These are phyloP conservation scores for Phytopythium sindhum DNA, from an alignment of 352 stramenopile genomes.

Conservation along the genomic window DNA sequence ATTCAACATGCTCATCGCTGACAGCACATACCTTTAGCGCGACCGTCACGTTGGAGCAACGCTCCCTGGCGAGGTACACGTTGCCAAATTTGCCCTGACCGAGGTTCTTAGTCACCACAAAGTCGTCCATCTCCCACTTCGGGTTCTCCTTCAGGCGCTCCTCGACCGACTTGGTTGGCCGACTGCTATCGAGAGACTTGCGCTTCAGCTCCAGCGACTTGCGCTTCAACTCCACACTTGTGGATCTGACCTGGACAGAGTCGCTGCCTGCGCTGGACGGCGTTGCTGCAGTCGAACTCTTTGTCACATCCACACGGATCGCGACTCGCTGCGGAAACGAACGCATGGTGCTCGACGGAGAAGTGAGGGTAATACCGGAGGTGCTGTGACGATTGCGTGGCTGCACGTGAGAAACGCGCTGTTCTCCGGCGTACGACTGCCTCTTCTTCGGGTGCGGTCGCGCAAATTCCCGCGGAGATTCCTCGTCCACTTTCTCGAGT, in stretches of 20 bases:
- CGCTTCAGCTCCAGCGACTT: slow-evolving; percentile 16
- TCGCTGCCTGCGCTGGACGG: slow-evolving; percentile 16
- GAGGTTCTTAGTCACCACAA: slow-evolving; percentile 71
- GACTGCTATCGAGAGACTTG: slow-evolving; percentile 44
- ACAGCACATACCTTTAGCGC: slow-evolving; percentile 63
- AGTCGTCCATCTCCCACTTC: slow-evolving; percentile 79
- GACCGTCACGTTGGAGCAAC: slow-evolving; percentile 55
- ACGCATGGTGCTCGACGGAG: slow-evolving; percentile 9
- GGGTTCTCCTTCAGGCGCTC: slow-evolving; percentile 45
- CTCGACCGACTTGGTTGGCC: slow-evolving; percentile 30
- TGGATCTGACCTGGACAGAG: not conserved
- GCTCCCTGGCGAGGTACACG: slow-evolving; percentile 79
- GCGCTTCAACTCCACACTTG: not conserved
- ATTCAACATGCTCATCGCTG: not conserved
- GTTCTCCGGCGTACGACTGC: slow-evolving; percentile 6
- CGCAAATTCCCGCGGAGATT: not conserved
- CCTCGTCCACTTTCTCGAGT: not conserved
- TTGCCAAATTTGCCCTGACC: slow-evolving; percentile 87
- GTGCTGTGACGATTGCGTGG: slow-evolving; percentile 4
- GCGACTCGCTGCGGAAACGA: slow-evolving; percentile 36
- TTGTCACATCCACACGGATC: slow-evolving; percentile 19
- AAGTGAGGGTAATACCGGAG: not conserved
- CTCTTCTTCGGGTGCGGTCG: not conserved
- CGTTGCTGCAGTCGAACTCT: slow-evolving; percentile 6
- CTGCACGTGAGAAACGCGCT: not conserved